These are phyloP conservation scores for Soucietia sequanensis DNA, from an alignment of 805 yeast species.

Conservation along the genomic window DNA sequence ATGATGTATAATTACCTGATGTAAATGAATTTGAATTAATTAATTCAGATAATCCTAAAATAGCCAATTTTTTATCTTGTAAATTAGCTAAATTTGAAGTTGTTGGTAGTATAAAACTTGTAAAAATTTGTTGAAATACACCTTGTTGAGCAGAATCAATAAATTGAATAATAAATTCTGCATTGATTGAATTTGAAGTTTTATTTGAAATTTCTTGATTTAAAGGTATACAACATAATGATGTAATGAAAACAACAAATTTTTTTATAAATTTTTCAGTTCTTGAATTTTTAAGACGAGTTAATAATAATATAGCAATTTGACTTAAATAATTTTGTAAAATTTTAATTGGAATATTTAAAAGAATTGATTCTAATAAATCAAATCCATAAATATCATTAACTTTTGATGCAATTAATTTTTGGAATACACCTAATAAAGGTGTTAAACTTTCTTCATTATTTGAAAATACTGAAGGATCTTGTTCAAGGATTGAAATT, in stretches of 20 bases:
- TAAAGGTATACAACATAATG: conserved; percentile 44
- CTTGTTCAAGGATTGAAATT: conserved; percentile 58
- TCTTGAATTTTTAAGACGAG: conserved; percentile 75
- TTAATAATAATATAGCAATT: conserved; percentile 72
- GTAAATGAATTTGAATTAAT: conserved; percentile 25
- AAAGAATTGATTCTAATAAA: conserved; percentile 65
- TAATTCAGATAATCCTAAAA: conserved; percentile 49
- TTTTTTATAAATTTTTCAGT: conserved; percentile 79
- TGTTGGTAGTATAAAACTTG: conserved; percentile 53
- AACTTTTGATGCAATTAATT: conserved; percentile 77
- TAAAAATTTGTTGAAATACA: conserved; percentile 50
- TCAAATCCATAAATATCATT: conserved; percentile 87
- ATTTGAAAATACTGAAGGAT: conserved; percentile 37
- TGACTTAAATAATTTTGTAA: conserved; percentile 62
- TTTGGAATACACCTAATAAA: conserved; percentile 94
- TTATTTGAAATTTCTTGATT: conserved; percentile 20
- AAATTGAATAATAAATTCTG: conserved; percentile 55
- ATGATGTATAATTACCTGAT: conserved; percentile 16
- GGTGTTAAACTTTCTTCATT: conserved; percentile 55
- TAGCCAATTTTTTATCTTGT: conserved; percentile 53
- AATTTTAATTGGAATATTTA: conserved; percentile 48
- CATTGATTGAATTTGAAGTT: conserved; percentile 36
- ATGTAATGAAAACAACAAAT: conserved; percentile 60
- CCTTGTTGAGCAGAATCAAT: conserved; percentile 73
- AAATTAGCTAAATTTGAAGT: conserved; percentile 47